These are phyloP conservation scores for Backusella luteola DNA, from an alignment of 192 early-diverging fungal species.

Conservation along the genomic window DNA sequence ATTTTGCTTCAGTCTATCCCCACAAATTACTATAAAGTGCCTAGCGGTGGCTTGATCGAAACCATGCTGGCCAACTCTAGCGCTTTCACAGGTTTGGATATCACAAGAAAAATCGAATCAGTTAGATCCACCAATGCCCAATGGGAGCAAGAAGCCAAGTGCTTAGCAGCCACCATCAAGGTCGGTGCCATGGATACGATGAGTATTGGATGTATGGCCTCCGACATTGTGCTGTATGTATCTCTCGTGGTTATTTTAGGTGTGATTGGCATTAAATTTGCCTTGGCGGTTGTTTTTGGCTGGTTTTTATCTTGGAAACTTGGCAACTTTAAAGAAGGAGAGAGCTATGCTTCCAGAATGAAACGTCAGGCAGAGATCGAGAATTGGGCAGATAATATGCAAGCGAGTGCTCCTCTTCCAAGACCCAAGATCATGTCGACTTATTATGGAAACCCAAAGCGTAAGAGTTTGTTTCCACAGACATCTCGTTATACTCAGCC, in stretches of 20 bases:
- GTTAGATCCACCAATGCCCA: constrained; percentile 43
- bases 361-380: constrained; percentile 70
- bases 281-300: constrained; percentile 73
- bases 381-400: constrained; percentile 69
- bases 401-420: constrained; percentile 38
- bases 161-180: constrained; percentile 76
- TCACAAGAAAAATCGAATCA: constrained; percentile 40
- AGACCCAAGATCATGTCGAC: neutral
- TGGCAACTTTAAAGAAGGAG: constrained; percentile 66
- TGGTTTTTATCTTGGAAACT: constrained; percentile 80
- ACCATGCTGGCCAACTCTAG: neutral
- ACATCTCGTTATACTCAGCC: constrained; percentile 22
- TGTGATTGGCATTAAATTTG: constrained; percentile 67
- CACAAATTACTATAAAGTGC: constrained; percentile 17
- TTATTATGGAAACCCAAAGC: constrained; percentile 28
- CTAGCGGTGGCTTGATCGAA: constrained; percentile 29
- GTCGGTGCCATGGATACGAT: constrained; percentile 80
- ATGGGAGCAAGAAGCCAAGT: constrained; percentile 54
- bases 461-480: constrained; percentile 26
- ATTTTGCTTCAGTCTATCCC: constrained; percentile 30
- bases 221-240: constrained; percentile 70
- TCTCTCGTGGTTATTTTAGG: constrained; percentile 72
- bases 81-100: constrained; percentile 46
- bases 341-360: constrained; percentile 63
- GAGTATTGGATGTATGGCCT: constrained; percentile 81